Base-by-base conservation (phyloP, 164 flowering plant species). In the Litsea cubeba region DNA sequence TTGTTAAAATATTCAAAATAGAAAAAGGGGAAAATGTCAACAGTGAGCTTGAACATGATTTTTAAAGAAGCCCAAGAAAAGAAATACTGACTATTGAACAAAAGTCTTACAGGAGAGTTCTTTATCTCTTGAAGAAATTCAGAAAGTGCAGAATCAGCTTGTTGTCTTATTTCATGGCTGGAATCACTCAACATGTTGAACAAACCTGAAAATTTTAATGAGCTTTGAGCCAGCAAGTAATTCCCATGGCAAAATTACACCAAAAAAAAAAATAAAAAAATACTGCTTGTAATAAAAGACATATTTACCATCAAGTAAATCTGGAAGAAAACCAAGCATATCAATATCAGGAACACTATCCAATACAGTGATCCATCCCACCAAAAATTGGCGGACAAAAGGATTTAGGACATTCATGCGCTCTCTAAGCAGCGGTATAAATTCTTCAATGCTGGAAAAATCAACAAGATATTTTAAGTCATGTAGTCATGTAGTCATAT, bases 241-340 rank as follows among this genome's bases (percentile, higher is more conserved):
- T 32, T 70, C 30, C 62, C 65, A 65, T 2, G 50, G 6, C 0
- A 68, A 73, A n/a, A 62, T 57, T 4, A 18, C 51, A 5, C 8
- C 1, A 49, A 57, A 25, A 32, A 10, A 63, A 50, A 5, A 20
- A 51, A 12, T 70, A 18, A 25, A 32, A 20, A 1, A 26, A 12
- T 22, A 2, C n/a, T 67, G 71, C 12, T 3, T 54, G 57, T 18
- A 15, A 28, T 18, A 40, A 40, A 12, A 76, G 22, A 72, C 64
- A 73, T 25, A 76, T 60, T 84, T 88, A 96, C 99, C 99, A 88
- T 96, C 99, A 78, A 95, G 98, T 84, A 95, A 95, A 87, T 95
- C 98, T 62, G 99, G 99, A 82, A 95, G 99, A 77, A 95, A 95
- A 72, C 99, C 99, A 81, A 95, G 87, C 99, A 95, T 93, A 78